These are phyloP conservation scores for Euclidium syriacum DNA, from an alignment of 345 rosid species.

Conservation along the genomic window DNA sequence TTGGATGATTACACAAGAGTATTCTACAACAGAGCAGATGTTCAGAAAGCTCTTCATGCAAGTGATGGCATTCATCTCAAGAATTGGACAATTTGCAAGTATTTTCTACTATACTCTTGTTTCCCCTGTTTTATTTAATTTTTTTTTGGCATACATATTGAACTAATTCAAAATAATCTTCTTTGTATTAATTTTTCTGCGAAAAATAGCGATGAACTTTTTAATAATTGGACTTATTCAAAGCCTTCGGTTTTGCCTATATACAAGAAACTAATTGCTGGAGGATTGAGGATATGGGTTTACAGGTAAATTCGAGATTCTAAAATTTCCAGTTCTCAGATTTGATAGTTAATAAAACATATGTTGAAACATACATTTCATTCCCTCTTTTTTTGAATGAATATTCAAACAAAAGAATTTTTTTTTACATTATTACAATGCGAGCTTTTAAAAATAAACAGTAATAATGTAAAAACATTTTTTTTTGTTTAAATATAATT, in stretches of 20 bases:
- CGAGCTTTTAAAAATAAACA: too few species aligned
- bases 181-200: background rate
- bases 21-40: conserved; percentile 71
- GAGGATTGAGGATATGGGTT: conserved; percentile 76
- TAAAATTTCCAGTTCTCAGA: background rate
- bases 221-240: conserved; percentile 42
- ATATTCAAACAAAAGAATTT: too few species aligned
- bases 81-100: conserved; percentile 96
- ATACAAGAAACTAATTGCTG: conserved; percentile 65
- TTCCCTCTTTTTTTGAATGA: too few species aligned
- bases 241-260: conserved; percentile 63
- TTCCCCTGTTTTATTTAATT: background rate
- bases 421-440: too few species aligned
- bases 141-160: background rate
- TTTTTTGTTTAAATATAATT: too few species aligned
- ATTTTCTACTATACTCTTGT: conserved; percentile 17
- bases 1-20: conserved; percentile 61
- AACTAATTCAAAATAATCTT: background rate
- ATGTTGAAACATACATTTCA: too few species aligned
- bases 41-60: conserved; percentile 85
- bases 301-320: conserved; percentile 50
- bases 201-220: conserved; percentile 42
- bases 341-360: background rate
- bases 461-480: too few species aligned
- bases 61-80: conserved; percentile 46